Evolutionary conservation across 805 yeast species (phyloP).

Genomic region (Kodamaea fukazawae): DNA sequence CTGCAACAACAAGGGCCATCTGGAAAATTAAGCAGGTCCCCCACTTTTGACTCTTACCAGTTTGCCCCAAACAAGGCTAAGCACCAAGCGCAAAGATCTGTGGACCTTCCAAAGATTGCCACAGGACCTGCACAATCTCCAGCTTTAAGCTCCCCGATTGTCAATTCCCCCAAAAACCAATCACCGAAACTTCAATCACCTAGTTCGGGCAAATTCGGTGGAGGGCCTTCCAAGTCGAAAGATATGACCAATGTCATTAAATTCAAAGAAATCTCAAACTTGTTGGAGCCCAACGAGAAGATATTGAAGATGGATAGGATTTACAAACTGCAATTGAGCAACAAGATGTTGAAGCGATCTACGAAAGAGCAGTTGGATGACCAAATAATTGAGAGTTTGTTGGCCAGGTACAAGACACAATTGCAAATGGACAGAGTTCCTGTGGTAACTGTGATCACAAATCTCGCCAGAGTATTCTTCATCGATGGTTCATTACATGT

Average conservation of each 20-base stretch:
- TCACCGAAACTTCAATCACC: too few relatives aligned
- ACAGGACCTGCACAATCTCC: not conserved
- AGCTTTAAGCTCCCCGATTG: too few relatives aligned
- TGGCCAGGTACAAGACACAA: slow-evolving; percentile 19
- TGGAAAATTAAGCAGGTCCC: not conserved
- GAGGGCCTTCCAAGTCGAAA: not conserved
- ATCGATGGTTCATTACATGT: slow-evolving; percentile 34
- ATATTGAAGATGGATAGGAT: slow-evolving; percentile 40
- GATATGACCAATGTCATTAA: slow-evolving; percentile 17
- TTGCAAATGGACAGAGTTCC: slow-evolving; percentile 24
- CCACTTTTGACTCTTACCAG: slow-evolving; percentile 1
- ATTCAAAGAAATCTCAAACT: slow-evolving; percentile 32
- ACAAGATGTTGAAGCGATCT: slow-evolving; percentile 19
- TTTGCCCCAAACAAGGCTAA: not conserved
- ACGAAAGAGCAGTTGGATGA: slow-evolving; percentile 26
- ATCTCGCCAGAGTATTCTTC: slow-evolving; percentile 40
- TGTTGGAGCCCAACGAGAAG: slow-evolving; percentile 34
- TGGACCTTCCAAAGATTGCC: not conserved
- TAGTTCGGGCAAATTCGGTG: not conserved
- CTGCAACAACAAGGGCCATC: not conserved
- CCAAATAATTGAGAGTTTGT: slow-evolving; percentile 29
- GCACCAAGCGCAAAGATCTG: slow-evolving; percentile 3
- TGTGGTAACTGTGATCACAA: slow-evolving; percentile 39
- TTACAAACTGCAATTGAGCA: slow-evolving; percentile 35
- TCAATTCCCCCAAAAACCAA: too few relatives aligned